A percentile compares a stretch with the other conserved stretches of the same genome.
These are phyloP conservation scores for Zopfia rhizophila DNA, from an alignment of 2,329 filamentous ascomycete genomes.

Conservation along the genomic window DNA sequence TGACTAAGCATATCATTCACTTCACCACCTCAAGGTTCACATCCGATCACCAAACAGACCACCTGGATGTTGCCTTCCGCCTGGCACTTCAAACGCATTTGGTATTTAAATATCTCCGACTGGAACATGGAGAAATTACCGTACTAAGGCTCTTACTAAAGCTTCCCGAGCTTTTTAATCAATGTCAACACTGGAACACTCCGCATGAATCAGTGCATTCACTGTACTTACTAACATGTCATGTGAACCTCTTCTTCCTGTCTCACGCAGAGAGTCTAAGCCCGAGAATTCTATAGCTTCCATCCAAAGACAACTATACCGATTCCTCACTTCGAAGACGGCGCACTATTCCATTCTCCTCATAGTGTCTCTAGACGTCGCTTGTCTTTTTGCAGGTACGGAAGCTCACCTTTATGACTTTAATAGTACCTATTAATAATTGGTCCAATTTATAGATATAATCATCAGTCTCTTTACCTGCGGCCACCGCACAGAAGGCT, in stretches of 20 bases:
- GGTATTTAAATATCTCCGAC: no score
- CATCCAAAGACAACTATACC: constrained; percentile 34
- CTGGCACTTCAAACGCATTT: no score
- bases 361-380: constrained; percentile 62
- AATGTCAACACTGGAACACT: no score
- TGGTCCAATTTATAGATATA: constrained; percentile 50
- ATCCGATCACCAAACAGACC: no score
- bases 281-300: constrained; percentile 5
- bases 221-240: no score
- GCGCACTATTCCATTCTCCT: constrained; percentile 62
- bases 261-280: background rate
- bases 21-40: no score
- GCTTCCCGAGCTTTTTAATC: no score
- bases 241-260: constrained; percentile 5
- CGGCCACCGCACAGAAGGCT: constrained; percentile 48
- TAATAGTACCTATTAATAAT: background rate
- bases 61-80: no score
- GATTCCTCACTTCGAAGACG: constrained; percentile 57
- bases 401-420: background rate
- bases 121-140: no score
- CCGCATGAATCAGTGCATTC: no score
- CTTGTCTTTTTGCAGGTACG: constrained; percentile 60
- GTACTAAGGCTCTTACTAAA: no score
- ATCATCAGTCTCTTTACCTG: constrained; percentile 62
- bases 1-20: no score